Evolutionary conservation across 2,329 filamentous ascomycete species (phyloP).

Genomic region (Talaromyces sp.): DNA sequence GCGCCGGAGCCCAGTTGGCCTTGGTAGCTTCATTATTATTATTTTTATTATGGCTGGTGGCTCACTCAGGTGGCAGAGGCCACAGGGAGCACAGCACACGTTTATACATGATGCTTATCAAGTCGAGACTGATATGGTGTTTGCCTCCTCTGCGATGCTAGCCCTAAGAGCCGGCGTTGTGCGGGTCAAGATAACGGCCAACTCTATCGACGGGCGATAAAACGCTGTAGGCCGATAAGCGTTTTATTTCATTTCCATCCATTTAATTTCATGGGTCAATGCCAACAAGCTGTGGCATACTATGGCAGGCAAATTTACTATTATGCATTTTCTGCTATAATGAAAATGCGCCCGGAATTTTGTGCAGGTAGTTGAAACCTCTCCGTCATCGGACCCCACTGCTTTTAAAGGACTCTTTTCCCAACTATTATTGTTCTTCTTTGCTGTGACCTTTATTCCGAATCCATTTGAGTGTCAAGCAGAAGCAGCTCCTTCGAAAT

Average conservation of each 20-base stretch:
- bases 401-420: neutral
- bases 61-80: neutral
- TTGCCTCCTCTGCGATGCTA: neutral
- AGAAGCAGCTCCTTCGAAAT: neutral
- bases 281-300: too few species aligned
- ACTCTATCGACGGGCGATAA: neutral
- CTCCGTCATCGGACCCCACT: neutral
- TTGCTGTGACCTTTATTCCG: neutral
- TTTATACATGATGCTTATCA: neutral
- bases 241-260: neutral
- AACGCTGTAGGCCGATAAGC: neutral
- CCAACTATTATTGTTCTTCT: neutral
- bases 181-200: neutral
- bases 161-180: neutral
- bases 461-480: neutral
- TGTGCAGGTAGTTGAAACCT: neutral
- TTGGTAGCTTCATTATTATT: neutral
- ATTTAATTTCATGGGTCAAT: too few species aligned
- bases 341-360: neutral
- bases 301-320: neutral
- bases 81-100: too few species aligned
- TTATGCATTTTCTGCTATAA: neutral
- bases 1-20: neutral
- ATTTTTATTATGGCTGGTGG: neutral
- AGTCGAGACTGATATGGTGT: neutral